These are phyloP conservation scores for Ceratobasidium sp. DNA, from an alignment of 1,284 basidiomycete genomes.

Conservation along the genomic window DNA sequence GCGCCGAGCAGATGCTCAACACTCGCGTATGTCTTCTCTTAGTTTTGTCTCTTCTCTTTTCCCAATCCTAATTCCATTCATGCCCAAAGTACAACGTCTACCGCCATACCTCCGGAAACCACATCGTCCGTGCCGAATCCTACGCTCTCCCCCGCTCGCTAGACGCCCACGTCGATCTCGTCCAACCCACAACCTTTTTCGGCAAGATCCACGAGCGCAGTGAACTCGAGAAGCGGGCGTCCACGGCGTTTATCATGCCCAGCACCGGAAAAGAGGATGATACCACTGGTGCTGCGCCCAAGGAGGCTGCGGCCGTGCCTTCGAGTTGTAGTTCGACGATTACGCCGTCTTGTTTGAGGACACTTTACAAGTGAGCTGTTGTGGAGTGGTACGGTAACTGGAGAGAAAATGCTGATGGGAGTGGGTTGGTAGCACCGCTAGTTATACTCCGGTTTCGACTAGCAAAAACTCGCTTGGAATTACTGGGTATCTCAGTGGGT, in stretches of 20 bases:
- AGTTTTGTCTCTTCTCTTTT: too few species aligned
- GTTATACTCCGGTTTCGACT: constrained; percentile 66
- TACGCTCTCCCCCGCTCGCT: constrained; percentile 70
- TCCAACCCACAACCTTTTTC: constrained; percentile 74
- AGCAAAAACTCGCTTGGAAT: constrained; percentile 69
- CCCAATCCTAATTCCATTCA: too few species aligned
- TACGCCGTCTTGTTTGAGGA: constrained; percentile 71
- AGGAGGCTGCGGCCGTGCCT: constrained; percentile 53
- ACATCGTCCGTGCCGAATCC: constrained; percentile 68
- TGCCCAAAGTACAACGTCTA: constrained; percentile 68
- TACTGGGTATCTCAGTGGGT: constrained; percentile 69
- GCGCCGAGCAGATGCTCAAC: constrained; percentile 38
- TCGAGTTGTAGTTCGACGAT: constrained; percentile 64
- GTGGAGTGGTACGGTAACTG: neutral
- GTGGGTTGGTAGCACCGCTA: constrained; percentile 56
- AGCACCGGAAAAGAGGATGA: constrained; percentile 52
- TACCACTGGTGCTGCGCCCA: neutral
- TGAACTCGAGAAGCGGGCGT: constrained; percentile 48
- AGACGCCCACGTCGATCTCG: constrained; percentile 67
- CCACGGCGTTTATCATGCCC: constrained; percentile 53
- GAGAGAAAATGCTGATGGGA: neutral
- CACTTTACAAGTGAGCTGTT: constrained; percentile 66
- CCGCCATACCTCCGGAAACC: constrained; percentile 63
- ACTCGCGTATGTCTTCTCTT: constrained; percentile 63
- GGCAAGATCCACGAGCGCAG: constrained; percentile 61